Evolutionary conservation across 768 basidiomycete species (phyloP), one percentile per base, ranked within the genome.

Genomic region (Piloderma croceum): DNA sequence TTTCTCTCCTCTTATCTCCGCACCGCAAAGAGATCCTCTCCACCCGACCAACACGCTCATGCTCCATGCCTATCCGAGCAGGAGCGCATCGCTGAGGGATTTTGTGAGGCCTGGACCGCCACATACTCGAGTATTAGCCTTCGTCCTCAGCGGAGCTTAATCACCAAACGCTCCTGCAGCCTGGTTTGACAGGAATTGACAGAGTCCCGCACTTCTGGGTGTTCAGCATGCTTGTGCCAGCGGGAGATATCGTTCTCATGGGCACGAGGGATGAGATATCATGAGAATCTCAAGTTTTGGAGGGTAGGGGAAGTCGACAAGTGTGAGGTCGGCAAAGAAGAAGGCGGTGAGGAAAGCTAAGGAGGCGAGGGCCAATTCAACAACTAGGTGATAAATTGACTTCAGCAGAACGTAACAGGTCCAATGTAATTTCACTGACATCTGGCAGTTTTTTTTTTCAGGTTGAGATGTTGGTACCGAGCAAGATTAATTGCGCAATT

Each of bases 201-300:
- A 89, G 94, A 42, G 93, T 94, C 1, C 96, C 98, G 51, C 92
- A 97, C 58, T 82, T 84, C 22, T 70, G 96, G 3, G 88, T 98
- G 38, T 65, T 98, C 57, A 89, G 85, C 41, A 78, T 83, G 17
- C 58, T 96, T 6, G 79, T 85, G 41, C 96, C 96, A 3, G 84
- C 80, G 6, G 96, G 96, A 1, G 90, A 92, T 49, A 80, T 91
- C 4, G 82, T 99, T 7, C 86, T 81, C 48, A 98, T 93, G 0
- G 90, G 88, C 6, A 90, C 90, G 2, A 86, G 86, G 0, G 96
- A 98, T 54, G 94, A 98, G 70, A 93, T 92, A 54, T 69, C n/a
- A n/a, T n/a, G n/a, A n/a, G n/a, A n/a, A n/a, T n/a, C n/a, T 98
- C 53, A 98, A 97, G 69, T 93, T 94, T 64, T 94, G 92, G 92